phyloP scores from a whole-genome alignment of 2,329 filamentous ascomycete genomes.

The Pseudogymnoascus sp. region DNA sequence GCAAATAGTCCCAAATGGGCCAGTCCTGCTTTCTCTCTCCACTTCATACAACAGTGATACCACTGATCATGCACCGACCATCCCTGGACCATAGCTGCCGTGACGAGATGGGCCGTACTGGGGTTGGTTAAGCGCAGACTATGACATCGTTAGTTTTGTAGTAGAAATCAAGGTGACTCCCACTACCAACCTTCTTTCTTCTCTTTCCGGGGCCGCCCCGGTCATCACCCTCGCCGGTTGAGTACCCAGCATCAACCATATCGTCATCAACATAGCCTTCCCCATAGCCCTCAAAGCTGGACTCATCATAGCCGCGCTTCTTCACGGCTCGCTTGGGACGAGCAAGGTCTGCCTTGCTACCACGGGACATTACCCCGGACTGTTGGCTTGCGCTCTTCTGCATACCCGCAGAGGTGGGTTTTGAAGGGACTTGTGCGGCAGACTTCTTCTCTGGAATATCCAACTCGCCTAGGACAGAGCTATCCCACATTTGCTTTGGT shows the following conservation, averaged over 20 bases:
- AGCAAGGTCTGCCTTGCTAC: slow-evolving; percentile 23
- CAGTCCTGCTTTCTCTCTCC: background rate
- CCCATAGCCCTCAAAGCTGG: slow-evolving; percentile 65
- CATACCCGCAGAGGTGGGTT: slow-evolving; percentile 45
- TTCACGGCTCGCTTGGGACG: slow-evolving; percentile 59
- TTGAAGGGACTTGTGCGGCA: slow-evolving; percentile 30
- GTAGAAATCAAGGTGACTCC: background rate
- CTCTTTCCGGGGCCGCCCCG: slow-evolving; percentile 46
- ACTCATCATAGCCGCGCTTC: slow-evolving; percentile 69
- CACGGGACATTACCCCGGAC: background rate
- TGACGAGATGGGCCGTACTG: slow-evolving; percentile 22
- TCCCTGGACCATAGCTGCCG: slow-evolving; percentile 47
- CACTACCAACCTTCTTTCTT: slow-evolving; percentile 52
- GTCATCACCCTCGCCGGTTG: slow-evolving; percentile 64
- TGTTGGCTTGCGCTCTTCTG: slow-evolving; percentile 31
- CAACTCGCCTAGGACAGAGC: slow-evolving; percentile 50
- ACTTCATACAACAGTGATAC: background rate
- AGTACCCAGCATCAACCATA: slow-evolving; percentile 53
- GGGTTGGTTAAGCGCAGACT: slow-evolving; percentile 8
- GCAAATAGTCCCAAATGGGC: background rate
- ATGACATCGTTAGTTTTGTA: slow-evolving; percentile 8
- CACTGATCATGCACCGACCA: slow-evolving; percentile 45
- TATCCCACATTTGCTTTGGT: slow-evolving; percentile 48
- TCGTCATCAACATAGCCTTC: slow-evolving; percentile 66
- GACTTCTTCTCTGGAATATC: slow-evolving; percentile 16